Percentiles rank a stretch among this genome's conserved stretches.
These are phyloP conservation scores for Punica granatum DNA, from an alignment of 345 rosid species.

Conservation along the genomic window DNA sequence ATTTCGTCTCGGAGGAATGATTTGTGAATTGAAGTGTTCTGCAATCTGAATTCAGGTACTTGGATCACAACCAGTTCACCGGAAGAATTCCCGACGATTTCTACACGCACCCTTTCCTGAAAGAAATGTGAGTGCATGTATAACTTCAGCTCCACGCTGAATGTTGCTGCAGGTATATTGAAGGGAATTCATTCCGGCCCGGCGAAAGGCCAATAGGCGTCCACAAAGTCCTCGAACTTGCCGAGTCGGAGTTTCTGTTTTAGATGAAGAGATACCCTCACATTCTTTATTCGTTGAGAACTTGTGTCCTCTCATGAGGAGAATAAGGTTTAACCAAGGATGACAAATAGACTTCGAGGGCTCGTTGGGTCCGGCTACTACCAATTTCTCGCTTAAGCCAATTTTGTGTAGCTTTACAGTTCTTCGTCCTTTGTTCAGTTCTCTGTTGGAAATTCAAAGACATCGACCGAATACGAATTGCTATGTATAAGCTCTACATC, in stretches of 20 bases:
- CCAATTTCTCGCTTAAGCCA: too few species aligned
- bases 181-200: conserved; percentile 63
- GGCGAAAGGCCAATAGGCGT: conserved; percentile 57
- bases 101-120: conserved; percentile 55
- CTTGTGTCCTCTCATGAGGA: too few species aligned
- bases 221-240: conserved; percentile 60
- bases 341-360: too few species aligned
- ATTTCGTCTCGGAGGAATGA: too few species aligned
- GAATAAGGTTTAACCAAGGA: too few species aligned
- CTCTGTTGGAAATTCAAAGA: not conserved
- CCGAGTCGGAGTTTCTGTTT: conserved; percentile 53
- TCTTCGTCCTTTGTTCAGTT: not conserved
- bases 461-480: not conserved
- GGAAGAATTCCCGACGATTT: conserved; percentile 66
- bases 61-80: conserved; percentile 70
- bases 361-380: too few species aligned
- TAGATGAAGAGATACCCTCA: not conserved
- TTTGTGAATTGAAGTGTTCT: too few species aligned
- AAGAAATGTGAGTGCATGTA: conserved; percentile 48
- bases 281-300: too few species aligned
- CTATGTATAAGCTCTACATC: not conserved
- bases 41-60: conserved; percentile 59
- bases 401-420: too few species aligned
- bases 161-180: conserved; percentile 47
- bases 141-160: conserved; percentile 2